A percentile compares a stretch with the other conserved stretches of the same genome.
These are phyloP conservation scores for Tetrahymena borealis DNA, from an alignment of 73 alveolate species.

Conservation along the genomic window DNA sequence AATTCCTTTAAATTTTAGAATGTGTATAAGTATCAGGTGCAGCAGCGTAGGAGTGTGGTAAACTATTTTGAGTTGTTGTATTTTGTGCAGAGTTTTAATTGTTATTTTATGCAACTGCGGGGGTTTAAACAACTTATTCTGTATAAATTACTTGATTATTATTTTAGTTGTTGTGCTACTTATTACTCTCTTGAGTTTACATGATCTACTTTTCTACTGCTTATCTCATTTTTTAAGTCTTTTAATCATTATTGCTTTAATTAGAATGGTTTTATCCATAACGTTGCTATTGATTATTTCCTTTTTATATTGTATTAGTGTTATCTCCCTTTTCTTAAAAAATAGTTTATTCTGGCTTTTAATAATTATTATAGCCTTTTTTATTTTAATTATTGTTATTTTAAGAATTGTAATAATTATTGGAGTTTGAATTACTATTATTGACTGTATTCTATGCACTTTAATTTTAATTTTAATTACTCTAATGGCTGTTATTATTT, in stretches of 20 bases:
- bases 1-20: background rate
- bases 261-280: background rate
- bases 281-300: background rate
- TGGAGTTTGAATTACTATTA: background rate
- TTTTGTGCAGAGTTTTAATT: background rate
- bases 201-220: too few relatives aligned
- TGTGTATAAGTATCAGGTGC: too few relatives aligned
- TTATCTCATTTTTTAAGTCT: background rate
- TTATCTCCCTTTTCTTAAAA: background rate
- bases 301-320: background rate
- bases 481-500: background rate
- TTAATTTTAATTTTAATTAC: background rate
- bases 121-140: background rate
- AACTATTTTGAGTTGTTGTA: too few relatives aligned
- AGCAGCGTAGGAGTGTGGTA: too few relatives aligned
- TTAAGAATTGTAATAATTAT: background rate
- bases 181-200: too few relatives aligned
- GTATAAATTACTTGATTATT: background rate
- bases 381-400: background rate
- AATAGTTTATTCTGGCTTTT: too few relatives aligned
- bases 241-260: background rate
- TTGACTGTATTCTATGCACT: background rate
- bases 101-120: background rate
- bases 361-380: background rate
- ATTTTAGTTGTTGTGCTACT: background rate